Base-by-base conservation (phyloP, 2,329 filamentous ascomycete genomes). In the Trichophyton equinum region DNA sequence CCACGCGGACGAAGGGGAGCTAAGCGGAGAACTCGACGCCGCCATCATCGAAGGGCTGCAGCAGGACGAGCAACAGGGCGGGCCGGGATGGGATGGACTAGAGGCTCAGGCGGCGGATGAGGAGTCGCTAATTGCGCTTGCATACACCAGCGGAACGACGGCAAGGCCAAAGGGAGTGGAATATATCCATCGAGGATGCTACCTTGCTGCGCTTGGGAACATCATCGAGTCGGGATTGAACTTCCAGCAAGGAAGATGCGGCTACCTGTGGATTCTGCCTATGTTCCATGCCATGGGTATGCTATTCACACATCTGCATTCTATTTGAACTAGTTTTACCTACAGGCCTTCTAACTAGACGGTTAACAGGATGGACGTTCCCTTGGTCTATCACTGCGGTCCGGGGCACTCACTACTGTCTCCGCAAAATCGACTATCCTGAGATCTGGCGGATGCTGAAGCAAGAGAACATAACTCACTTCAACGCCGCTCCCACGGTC, bases 121-220 rank as follows among this genome's bases (percentile, higher is more conserved):
- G 72, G 87, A 96, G 66, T 85, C 84, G 63, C 81, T 89, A 66
- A 81, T 97, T 63, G 90, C 91, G 2, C 84, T 99, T 60, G 89
- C 92, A 1, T 97, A 97, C 72, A 99, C 94, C 0, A 94, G 88
- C 30, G 92, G 92, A 3, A 97, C 94, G 0, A 97, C 94, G 0
- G 91, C 91, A 0, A 80, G 82, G 33, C 94, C 94, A 1, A 97
- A 99, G 73, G 94, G 94, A 4, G 92, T 96, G 2, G 85, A 95
- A 60, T 96, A 88, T 70, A 96, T 90, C 1, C 89, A 97, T 72
- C 82, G 94, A 55, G 88, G 91, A 3, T 85, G 84, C 6, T 99
- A 97, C 70, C 79, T 99, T 11, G 92, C 90, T 0, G 80, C 90
- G 0, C 70, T 96, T 66, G 91, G 79, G 9, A 97, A 97, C 71